Evolutionary conservation across 1,284 basidiomycete species (phyloP).

Genomic region (Boletus semigastroideus): DNA sequence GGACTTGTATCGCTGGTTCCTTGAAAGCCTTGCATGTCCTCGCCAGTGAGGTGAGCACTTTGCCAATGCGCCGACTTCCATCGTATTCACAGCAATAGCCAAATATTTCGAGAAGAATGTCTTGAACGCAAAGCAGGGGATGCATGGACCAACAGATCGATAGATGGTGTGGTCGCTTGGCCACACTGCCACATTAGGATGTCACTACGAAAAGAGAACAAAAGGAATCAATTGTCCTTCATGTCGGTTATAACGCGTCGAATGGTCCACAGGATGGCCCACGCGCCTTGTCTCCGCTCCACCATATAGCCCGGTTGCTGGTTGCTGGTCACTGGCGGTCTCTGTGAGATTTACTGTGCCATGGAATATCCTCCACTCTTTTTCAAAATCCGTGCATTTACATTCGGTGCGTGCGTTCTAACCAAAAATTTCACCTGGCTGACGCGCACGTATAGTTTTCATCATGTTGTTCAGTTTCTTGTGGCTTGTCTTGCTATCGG

Average conservation of each 20-base stretch:
- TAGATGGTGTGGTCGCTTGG: too few relatives aligned
- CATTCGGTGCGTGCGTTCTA: constrained; percentile 39
- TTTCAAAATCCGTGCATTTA: constrained; percentile 37
- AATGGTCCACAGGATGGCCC: constrained; percentile 1
- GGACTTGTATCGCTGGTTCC: constrained; percentile 10
- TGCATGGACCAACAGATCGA: too few relatives aligned
- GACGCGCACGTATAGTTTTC: constrained; percentile 29
- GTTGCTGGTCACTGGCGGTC: constrained; percentile 25
- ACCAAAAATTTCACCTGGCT: background rate
- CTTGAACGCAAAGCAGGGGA: constrained; percentile 4
- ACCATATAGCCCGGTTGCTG: constrained; percentile 12
- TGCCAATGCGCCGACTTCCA: too few relatives aligned
- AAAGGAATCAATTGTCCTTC: constrained; percentile 25
- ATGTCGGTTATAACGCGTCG: background rate
- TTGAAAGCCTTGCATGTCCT: constrained; percentile 17
- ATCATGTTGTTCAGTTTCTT: constrained; percentile 41
- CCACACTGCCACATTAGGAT: too few relatives aligned
- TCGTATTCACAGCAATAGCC: background rate
- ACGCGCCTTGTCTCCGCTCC: background rate
- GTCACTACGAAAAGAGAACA: constrained; percentile 18
- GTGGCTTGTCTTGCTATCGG: constrained; percentile 43
- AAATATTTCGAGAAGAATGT: constrained; percentile 14
- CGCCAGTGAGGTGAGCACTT: constrained; percentile 1
- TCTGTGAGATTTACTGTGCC: constrained; percentile 21
- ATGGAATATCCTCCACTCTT: constrained; percentile 44